Percentiles rank a stretch among this genome's conserved stretches.
These are phyloP conservation scores for Fonsecaea erecta DNA, from an alignment of 2,329 filamentous ascomycete species.

Conservation along the genomic window DNA sequence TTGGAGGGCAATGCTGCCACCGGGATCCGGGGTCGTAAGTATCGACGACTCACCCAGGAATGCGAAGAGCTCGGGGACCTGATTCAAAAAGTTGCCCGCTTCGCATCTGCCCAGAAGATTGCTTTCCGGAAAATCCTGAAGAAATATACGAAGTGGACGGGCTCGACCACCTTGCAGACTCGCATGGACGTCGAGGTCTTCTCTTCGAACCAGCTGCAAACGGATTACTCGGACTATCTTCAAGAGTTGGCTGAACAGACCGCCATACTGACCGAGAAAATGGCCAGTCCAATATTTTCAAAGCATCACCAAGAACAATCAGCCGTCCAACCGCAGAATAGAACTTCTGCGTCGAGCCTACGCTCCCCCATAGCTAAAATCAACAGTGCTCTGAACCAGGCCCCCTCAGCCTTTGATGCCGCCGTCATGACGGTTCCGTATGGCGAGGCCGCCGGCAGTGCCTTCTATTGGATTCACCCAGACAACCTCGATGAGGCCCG, in stretches of 20 bases:
- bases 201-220: slow-evolving; percentile 33
- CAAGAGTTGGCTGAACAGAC: slow-evolving; percentile 29
- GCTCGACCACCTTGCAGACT: slow-evolving; percentile 66
- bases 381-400: slow-evolving; percentile 46
- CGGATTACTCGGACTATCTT: slow-evolving; percentile 34
- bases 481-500: slow-evolving; percentile 61
- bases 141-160: slow-evolving; percentile 89
- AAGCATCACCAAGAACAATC: slow-evolving; percentile 14
- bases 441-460: slow-evolving; percentile 51
- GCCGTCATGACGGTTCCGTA: slow-evolving; percentile 54
- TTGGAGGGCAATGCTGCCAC: slow-evolving; percentile 24
- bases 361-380: slow-evolving; percentile 40
- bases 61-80: slow-evolving; percentile 67
- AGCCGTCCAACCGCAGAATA: slow-evolving; percentile 10
- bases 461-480: slow-evolving; percentile 59
- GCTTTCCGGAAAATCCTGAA: slow-evolving; percentile 84
- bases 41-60: slow-evolving; percentile 57
- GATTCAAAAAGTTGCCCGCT: slow-evolving; percentile 70
- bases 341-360: slow-evolving; percentile 26
- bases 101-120: slow-evolving; percentile 72
- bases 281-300: slow-evolving; percentile 30
- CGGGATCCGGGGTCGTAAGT: slow-evolving; percentile 41
- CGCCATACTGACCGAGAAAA: slow-evolving; percentile 27
- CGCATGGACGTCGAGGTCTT: slow-evolving; percentile 72
- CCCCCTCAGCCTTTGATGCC: slow-evolving; percentile 55